Evolutionary conservation across 202 grass and related monocot genomes (phyloP).

Genomic region (Zizania palustris): DNA sequence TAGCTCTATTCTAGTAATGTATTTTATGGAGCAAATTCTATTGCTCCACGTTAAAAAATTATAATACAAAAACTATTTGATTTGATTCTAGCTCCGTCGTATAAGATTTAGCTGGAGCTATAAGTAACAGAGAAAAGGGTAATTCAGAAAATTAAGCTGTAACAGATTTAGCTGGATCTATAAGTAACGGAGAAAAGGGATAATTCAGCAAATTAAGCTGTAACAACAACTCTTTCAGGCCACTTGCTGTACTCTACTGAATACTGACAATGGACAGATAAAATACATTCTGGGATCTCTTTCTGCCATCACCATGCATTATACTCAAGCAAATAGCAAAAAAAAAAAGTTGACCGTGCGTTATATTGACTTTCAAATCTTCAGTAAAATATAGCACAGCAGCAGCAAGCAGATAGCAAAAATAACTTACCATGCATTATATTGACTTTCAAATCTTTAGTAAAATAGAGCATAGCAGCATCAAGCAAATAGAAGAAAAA

Average conservation of each 20-base stretch:
- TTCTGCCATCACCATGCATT: neutral
- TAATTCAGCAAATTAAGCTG: constrained; percentile 10
- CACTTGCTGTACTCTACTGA: constrained; percentile 1
- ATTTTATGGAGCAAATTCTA: no score
- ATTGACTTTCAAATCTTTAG: neutral
- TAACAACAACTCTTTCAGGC: constrained; percentile 11
- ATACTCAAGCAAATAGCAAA: no score
- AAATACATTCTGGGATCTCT: neutral
- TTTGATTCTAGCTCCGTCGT: no score
- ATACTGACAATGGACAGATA: constrained; percentile 26
- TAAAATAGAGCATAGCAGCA: neutral
- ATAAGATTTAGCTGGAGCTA: no score
- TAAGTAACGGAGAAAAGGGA: neutral
- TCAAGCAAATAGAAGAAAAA: neutral
- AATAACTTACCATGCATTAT: neutral
- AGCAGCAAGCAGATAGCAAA: no score
- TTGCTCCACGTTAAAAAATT: no score
- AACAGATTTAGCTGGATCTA: neutral
- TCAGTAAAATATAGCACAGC: no score
- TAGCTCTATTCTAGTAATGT: no score
- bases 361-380: no score
- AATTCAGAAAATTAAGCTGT: constrained; percentile 12
- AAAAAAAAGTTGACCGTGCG: no score
- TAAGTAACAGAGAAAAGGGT: neutral
- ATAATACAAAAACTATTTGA: no score